Evolutionary conservation across 106 monocot genomes (phyloP), one percentile per base, ranked within the genome.

Genomic region (Platanthera zijinensis): DNA sequence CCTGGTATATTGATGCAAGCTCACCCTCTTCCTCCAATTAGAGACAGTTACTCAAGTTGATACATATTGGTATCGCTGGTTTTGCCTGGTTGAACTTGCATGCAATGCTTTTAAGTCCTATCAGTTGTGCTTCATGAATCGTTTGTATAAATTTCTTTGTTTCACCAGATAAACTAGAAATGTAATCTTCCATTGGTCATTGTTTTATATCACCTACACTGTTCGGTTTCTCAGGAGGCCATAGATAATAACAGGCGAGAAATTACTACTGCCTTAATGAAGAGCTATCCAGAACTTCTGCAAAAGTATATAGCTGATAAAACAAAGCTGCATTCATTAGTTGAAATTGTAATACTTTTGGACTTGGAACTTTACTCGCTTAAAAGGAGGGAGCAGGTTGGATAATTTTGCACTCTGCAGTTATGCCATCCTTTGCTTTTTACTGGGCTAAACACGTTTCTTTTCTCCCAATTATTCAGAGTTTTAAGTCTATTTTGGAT

Each of bases 331-430:
- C 88, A 93, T 28, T 76, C 91, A 61, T 80, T 97, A 76, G 83
- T 97, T 76, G 91, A 97, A 78, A 89, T 97, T 54, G 62, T 88
- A 45, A 13, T 83, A 51, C 78, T 94, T 78, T 83, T 97, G 84
- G 94, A 97, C 78, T 86, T 97, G 10, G 94, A 97, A 52, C 87
- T 97, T 11, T 97, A 91, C 82, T 94, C 94, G 50, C 75, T 94
- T 69, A 97, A 94, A 81, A 84, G 97, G 78, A 87, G 91, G 67
- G 97, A 97, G 71, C 87, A 97, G 87, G 97, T 95, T 48, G 10
- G 81, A 64, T 5, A n/a, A 57, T 51, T 39, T 50, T 71, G 67
- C 53, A 59, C 54, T 79, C 50, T 72, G 10, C 15, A 77, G 63
- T 19, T 78, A 25, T 51, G 22, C 14, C 69, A 32, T 74, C 48